phyloP scores from a whole-genome alignment of 805 yeast species.

The Myxozyma udenii region DNA sequence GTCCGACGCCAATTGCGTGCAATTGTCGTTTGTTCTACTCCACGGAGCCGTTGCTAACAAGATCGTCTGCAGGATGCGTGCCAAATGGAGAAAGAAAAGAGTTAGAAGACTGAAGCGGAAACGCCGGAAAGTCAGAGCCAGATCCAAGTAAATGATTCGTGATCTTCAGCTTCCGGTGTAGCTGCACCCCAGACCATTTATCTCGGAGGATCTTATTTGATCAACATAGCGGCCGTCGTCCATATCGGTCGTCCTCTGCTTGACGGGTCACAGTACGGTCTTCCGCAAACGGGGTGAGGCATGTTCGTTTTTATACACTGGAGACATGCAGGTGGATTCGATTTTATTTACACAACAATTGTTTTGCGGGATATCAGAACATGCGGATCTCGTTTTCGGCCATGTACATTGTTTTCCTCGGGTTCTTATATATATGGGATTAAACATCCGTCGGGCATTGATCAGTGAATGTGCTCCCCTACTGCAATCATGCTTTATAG shows the following conservation, averaged over 20 bases:
- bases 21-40: not conserved
- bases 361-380: too few species aligned
- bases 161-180: slow-evolving; percentile 4
- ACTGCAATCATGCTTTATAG: not conserved
- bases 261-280: not conserved
- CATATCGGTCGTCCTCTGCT: not conserved
- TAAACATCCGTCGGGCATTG: too few species aligned
- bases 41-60: slow-evolving; percentile 1
- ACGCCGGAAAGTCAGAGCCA: slow-evolving; percentile 99
- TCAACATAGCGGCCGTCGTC: too few species aligned
- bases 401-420: not conserved
- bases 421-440: not conserved
- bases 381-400: not conserved
- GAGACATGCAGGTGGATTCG: too few species aligned
- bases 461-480: too few species aligned
- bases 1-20: not conserved
- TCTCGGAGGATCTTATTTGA: not conserved
- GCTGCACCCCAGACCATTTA: not conserved
- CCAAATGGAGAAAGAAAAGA: slow-evolving; percentile 86
- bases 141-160: slow-evolving; percentile 51
- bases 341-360: too few species aligned
- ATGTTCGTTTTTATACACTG: not conserved
- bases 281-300: not conserved
- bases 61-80: slow-evolving; percentile 27
- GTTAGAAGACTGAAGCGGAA: slow-evolving; percentile 99